A percentile compares a stretch with the other conserved stretches of the same genome.
Conservation (phyloP, 306 rosid species). For the Trifolium dubium region DNA sequence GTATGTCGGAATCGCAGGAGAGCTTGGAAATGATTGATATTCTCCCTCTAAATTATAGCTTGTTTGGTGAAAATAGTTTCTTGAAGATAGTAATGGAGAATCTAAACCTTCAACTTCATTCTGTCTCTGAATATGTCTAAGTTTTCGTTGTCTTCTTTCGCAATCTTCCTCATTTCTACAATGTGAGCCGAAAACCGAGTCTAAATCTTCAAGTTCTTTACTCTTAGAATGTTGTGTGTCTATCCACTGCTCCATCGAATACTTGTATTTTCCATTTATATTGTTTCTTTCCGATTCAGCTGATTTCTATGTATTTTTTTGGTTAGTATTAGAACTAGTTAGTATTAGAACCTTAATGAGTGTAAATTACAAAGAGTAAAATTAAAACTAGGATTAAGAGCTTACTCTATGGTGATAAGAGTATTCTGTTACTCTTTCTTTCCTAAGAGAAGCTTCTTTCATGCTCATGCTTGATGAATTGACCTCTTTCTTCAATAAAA, state of each 20-base stretch:
- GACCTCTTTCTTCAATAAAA: constrained; percentile 66
- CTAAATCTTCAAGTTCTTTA: constrained; percentile 89
- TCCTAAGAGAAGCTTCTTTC: constrained; percentile 1
- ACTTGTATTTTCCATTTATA: constrained; percentile 82
- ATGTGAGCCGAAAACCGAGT: constrained; percentile 55
- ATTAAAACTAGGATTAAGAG: constrained; percentile 17
- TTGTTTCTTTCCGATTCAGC: constrained; percentile 80
- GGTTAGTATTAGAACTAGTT: neutral
- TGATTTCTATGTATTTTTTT: constrained; percentile 58
- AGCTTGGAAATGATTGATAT: constrained; percentile 58
- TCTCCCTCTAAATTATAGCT: constrained; percentile 35
- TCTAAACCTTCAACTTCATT: constrained; percentile 53
- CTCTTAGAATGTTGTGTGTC: constrained; percentile 84
- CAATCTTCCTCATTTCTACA: constrained; percentile 51
- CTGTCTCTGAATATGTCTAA: constrained; percentile 48
- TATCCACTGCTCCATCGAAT: constrained; percentile 93
- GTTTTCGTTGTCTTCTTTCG: constrained; percentile 52
- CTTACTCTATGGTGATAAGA: neutral
- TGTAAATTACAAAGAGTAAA: neutral
- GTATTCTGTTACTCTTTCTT: too few relatives aligned
- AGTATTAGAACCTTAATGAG: constrained; percentile 16
- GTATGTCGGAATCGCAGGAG: constrained; percentile 78
- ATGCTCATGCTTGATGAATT: constrained; percentile 57
- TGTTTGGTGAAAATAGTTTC: constrained; percentile 32
- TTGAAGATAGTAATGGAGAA: constrained; percentile 54